A percentile compares a stretch with the other conserved stretches of the same genome.
Conservation (phyloP, 2,329 filamentous ascomycete species). For the Cercospora sojina region DNA sequence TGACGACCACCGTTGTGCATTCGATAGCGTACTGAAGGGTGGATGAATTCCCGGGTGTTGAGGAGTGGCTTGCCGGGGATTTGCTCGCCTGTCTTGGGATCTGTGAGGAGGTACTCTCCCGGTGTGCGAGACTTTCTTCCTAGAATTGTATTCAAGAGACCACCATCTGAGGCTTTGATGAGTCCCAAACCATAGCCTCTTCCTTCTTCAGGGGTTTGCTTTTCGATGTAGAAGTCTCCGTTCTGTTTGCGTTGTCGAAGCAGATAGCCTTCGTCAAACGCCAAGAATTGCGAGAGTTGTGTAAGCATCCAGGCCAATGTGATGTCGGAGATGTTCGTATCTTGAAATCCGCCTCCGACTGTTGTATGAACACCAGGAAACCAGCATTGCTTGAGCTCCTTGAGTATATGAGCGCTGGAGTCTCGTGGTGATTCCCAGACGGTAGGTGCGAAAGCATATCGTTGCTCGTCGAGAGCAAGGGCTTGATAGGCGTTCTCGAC, state of each 20-base stretch:
- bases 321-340: slow-evolving; percentile 49
- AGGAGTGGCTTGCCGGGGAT: slow-evolving; percentile 41
- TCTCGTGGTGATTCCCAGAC: slow-evolving; percentile 38
- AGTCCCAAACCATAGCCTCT: slow-evolving; percentile 46
- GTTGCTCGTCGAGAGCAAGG: slow-evolving; percentile 42
- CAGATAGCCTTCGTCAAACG: slow-evolving; percentile 45
- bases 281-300: slow-evolving; percentile 45
- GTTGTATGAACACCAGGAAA: slow-evolving; percentile 46
- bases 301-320: slow-evolving; percentile 57
- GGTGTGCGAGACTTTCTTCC: slow-evolving; percentile 45
- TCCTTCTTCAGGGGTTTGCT: slow-evolving; percentile 35
- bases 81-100: slow-evolving; percentile 41
- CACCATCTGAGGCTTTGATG: slow-evolving; percentile 44
- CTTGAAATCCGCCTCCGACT: slow-evolving; percentile 43
- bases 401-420: slow-evolving; percentile 38
- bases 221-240: slow-evolving; percentile 43
- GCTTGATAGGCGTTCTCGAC: slow-evolving; percentile 45
- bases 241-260: slow-evolving; percentile 45
- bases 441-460: slow-evolving; percentile 39
- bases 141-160: slow-evolving; percentile 44
- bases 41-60: slow-evolving; percentile 51
- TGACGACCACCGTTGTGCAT: slow-evolving; percentile 46
- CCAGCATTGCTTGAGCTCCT: slow-evolving; percentile 46
- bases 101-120: slow-evolving; percentile 45
- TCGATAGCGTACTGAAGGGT: slow-evolving; percentile 48